phyloP scores from a whole-genome alignment of 306 rosid species.

The Neltuma alba region DNA sequence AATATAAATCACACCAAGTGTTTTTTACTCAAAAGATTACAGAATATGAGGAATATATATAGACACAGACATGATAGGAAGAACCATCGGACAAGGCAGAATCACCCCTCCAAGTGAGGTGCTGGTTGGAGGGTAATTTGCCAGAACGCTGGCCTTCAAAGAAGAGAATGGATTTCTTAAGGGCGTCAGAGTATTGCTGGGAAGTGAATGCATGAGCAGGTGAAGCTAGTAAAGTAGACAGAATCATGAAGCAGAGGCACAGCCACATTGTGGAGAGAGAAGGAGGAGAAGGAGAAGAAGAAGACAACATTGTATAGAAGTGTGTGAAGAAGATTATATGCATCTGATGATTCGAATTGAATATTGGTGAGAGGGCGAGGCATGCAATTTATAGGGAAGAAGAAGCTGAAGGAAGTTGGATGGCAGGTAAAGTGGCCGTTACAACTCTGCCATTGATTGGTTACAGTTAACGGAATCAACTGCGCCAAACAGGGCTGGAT shows the following conservation, averaged over 20 bases:
- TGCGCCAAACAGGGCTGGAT: constrained; percentile 51
- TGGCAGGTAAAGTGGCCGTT: constrained; percentile 46
- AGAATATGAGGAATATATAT: neutral
- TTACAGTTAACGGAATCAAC: constrained; percentile 63
- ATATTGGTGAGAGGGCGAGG: neutral
- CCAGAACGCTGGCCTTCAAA: constrained; percentile 88
- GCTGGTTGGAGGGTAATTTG: constrained; percentile 67
- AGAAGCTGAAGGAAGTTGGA: constrained; percentile 37
- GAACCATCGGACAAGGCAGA: constrained; percentile 91
- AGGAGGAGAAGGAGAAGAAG: constrained; percentile 32
- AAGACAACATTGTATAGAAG: constrained; percentile 36
- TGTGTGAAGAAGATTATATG: neutral
- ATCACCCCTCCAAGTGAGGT: constrained; percentile 68
- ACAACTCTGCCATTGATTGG: constrained; percentile 18
- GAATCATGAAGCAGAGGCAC: constrained; percentile 21
- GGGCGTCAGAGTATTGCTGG: constrained; percentile 65
- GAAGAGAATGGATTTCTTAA: constrained; percentile 81
- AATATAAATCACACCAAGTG: no score
- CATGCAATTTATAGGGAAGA: constrained; percentile 42
- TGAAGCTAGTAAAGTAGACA: constrained; percentile 30
- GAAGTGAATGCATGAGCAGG: constrained; percentile 57
- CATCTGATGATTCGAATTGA: neutral
- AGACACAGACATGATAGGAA: constrained; percentile 59
- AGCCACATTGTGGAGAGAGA: constrained; percentile 33
- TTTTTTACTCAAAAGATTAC: no score